phyloP scores from a whole-genome alignment of 176 grass and related monocot genomes.

The Cocos nucifera region DNA sequence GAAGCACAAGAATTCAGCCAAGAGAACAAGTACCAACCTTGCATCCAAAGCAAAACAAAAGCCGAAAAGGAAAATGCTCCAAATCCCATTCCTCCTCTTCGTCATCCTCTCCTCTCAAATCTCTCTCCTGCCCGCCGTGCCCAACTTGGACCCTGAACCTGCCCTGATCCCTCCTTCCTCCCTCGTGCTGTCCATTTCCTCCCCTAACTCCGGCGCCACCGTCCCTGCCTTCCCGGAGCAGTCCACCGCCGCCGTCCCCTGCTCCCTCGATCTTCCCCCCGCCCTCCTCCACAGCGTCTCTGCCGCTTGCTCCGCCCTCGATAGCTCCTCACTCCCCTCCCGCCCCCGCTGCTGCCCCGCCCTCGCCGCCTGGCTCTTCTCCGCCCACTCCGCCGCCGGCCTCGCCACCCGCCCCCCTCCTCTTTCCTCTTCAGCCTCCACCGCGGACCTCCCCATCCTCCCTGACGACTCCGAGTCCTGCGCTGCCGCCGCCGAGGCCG shows the following conservation, averaged over 20 bases:
- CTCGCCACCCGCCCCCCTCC: slow-evolving; percentile 12
- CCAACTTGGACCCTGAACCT: not conserved
- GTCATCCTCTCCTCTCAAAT: not conserved
- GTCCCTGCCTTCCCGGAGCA: slow-evolving; percentile 98
- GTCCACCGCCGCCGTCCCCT: slow-evolving; percentile 50
- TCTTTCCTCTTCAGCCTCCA: not conserved
- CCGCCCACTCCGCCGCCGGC: slow-evolving; percentile 58
- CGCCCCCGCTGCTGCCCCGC: slow-evolving; percentile 66
- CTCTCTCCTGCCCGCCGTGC: slow-evolving; percentile 9
- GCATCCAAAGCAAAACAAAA: no score
- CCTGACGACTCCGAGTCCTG: slow-evolving; percentile 61
- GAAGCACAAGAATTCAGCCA: no score
- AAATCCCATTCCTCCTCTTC: slow-evolving; percentile 24
- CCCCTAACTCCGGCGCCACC: slow-evolving; percentile 18
- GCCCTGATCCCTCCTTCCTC: slow-evolving; percentile 5
- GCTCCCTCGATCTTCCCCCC: slow-evolving; percentile 50
- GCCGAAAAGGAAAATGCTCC: not conserved
- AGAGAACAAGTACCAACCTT: no score
- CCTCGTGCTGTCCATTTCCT: slow-evolving; percentile 12
- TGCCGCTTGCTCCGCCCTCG: slow-evolving; percentile 28
- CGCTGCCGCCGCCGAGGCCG: slow-evolving; percentile 48
- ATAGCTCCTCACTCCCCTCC: slow-evolving; percentile 15
- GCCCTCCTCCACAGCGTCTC: slow-evolving; percentile 49
- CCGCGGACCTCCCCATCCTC: slow-evolving; percentile 49
- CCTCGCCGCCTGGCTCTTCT: slow-evolving; percentile 77